A percentile compares a stretch with the other conserved stretches of the same genome.
Conservation (phyloP, 257 asterid species). For the Fraxinus anomala region DNA sequence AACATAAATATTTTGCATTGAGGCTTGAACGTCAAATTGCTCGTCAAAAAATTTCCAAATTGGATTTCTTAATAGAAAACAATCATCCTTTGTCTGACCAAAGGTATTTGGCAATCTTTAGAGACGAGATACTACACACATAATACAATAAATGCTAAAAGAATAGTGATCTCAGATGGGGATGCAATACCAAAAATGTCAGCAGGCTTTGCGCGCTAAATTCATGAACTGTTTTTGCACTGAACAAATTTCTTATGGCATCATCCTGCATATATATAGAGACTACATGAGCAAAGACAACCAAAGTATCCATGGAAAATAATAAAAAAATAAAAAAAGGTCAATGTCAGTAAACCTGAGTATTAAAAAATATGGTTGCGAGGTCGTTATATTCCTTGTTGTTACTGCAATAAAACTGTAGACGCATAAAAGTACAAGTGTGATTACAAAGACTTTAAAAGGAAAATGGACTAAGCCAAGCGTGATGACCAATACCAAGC, state of each 20-base stretch:
- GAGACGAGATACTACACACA: not conserved
- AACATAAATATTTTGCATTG: not conserved
- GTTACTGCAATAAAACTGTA: conserved; percentile 79
- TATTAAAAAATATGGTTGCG: conserved; percentile 95
- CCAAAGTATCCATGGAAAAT: not conserved
- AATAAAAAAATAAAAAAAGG: not conserved
- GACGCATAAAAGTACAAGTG: conserved; percentile 21
- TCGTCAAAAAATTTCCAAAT: not conserved
- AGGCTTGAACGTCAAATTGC: not conserved
- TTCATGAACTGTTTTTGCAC: conserved; percentile 96
- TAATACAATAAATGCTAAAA: not conserved
- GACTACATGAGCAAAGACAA: conserved; percentile 36
- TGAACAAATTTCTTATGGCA: conserved; percentile 95
- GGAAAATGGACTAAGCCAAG: conserved; percentile 16
- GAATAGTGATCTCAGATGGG: conserved; percentile 18
- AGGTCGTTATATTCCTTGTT: conserved; percentile 90
- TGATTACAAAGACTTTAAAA: conserved; percentile 18
- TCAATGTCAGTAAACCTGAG: conserved; percentile 63
- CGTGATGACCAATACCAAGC: not conserved
- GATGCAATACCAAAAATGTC: conserved; percentile 72
- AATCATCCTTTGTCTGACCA: not conserved
- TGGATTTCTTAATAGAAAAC: not conserved
- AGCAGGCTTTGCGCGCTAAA: conserved; percentile 89
- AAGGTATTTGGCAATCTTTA: not conserved
- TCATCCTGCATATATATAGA: conserved; percentile 75